phyloP scores from a whole-genome alignment of 2,329 filamentous ascomycete species.

The Xylaria multiplex region DNA sequence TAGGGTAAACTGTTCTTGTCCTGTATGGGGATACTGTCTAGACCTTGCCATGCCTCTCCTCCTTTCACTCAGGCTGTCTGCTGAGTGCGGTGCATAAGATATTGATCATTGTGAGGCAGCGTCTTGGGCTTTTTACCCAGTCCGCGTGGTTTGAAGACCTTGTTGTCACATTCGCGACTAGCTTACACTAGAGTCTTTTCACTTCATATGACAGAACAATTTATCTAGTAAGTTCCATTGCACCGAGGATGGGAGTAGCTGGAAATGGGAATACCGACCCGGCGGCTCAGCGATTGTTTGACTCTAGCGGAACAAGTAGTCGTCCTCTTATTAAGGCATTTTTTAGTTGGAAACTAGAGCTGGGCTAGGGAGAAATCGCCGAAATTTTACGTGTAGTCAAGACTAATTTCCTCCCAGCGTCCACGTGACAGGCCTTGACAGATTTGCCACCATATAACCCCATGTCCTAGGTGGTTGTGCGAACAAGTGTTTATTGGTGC shows the following conservation, averaged over 20 bases:
- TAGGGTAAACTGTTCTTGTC: slow-evolving; percentile 8
- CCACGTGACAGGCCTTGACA: slow-evolving; percentile 23
- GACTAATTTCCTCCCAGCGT: slow-evolving; percentile 13
- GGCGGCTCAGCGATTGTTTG: too few species aligned
- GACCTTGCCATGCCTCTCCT: neutral
- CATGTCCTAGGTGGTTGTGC: too few species aligned
- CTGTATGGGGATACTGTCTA: neutral
- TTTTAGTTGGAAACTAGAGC: slow-evolving; percentile 21
- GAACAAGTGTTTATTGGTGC: too few species aligned
- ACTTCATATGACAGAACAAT: slow-evolving; percentile 13
- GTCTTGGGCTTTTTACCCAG: slow-evolving; percentile 18
- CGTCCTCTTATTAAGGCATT: slow-evolving; percentile 2
- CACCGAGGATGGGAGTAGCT: slow-evolving; percentile 6
- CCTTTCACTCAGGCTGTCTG: neutral
- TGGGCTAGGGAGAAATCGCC: slow-evolving; percentile 22
- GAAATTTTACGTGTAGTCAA: slow-evolving; percentile 1
- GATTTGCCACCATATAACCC: neutral
- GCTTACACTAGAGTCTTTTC: neutral
- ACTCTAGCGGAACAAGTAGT: slow-evolving; percentile 11
- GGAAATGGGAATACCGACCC: too few species aligned
- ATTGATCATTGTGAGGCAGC: slow-evolving; percentile 23
- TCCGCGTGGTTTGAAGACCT: slow-evolving; percentile 27
- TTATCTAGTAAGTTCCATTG: slow-evolving; percentile 18
- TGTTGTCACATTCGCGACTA: slow-evolving; percentile 12
- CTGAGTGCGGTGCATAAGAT: slow-evolving; percentile 11